Evolutionary conservation across 2,329 filamentous ascomycete species (phyloP).

Genomic region (Colletotrichum nymphaeae): DNA sequence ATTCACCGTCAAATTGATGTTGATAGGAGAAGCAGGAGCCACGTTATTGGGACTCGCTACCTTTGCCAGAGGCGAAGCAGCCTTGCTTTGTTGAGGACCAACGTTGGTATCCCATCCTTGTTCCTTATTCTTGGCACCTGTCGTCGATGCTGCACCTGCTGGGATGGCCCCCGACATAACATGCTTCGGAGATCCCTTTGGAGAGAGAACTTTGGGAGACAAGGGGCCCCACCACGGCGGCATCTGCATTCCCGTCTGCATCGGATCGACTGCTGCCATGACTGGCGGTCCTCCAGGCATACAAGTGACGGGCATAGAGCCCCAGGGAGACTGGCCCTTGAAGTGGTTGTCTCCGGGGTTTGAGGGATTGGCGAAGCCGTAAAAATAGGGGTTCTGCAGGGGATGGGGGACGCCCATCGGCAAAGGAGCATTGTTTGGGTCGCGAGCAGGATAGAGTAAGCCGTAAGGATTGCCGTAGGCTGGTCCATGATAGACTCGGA

Average conservation of each 20-base stretch:
- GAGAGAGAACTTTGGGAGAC: slow-evolving; percentile 10
- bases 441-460: slow-evolving; percentile 57
- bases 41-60: not conserved
- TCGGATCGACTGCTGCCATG: slow-evolving; percentile 21
- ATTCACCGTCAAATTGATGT: slow-evolving; percentile 30
- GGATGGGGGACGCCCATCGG: slow-evolving; percentile 58
- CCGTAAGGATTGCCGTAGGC: slow-evolving; percentile 63
- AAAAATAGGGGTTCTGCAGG: slow-evolving; percentile 54
- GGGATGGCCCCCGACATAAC: slow-evolving; percentile 28
- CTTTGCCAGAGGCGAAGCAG: slow-evolving; percentile 3
- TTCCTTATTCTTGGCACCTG: slow-evolving; percentile 32
- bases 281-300: slow-evolving; percentile 24
- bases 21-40: slow-evolving; percentile 27
- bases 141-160: slow-evolving; percentile 5
- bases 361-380: slow-evolving; percentile 48
- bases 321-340: slow-evolving; percentile 31
- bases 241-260: slow-evolving; percentile 10
- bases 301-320: slow-evolving; percentile 4
- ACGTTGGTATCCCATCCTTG: slow-evolving; percentile 36
- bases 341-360: slow-evolving; percentile 30
- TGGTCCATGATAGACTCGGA: slow-evolving; percentile 69
- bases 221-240: slow-evolving; percentile 11
- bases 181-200: slow-evolving; percentile 9
- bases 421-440: slow-evolving; percentile 45
- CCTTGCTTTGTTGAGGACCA: slow-evolving; percentile 12